Conservation (phyloP, 2,329 filamentous ascomycete species). For the Lasiodiplodia citricola region DNA sequence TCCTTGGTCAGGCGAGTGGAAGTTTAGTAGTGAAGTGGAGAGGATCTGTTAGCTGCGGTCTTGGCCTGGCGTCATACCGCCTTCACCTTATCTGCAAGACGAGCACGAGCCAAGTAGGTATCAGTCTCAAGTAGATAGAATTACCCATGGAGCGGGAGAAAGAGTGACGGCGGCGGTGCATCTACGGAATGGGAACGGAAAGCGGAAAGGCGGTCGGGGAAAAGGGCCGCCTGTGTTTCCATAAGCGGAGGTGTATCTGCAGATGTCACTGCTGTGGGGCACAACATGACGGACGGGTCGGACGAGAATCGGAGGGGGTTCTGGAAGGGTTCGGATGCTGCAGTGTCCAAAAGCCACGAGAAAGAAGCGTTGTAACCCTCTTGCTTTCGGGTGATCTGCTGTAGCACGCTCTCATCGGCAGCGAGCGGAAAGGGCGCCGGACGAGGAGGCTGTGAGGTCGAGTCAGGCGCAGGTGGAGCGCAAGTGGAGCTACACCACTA, state of each 20-base stretch:
- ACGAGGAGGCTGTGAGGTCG: not conserved
- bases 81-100: not conserved
- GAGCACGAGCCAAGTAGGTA: constrained; percentile 1
- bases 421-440: not conserved
- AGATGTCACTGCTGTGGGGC: constrained; percentile 4
- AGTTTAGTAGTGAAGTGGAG: no score
- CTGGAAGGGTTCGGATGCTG: not conserved
- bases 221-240: not conserved
- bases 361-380: not conserved
- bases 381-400: not conserved
- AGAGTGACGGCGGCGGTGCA: not conserved
- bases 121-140: constrained; percentile 10
- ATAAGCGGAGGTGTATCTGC: not conserved
- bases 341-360: constrained; percentile 2
- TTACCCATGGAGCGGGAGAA: not conserved
- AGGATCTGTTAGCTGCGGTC: not conserved
- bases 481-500: not conserved
- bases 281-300: not conserved
- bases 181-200: not conserved
- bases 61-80: constrained; percentile 19
- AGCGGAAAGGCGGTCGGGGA: constrained; percentile 1
- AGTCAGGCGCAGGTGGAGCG: constrained; percentile 13
- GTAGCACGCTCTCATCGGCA: not conserved
- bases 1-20: not conserved
- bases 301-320: not conserved